Conservation (phyloP, 495 filamentous ascomycete species). For the Sphaerosporella brunnea region DNA sequence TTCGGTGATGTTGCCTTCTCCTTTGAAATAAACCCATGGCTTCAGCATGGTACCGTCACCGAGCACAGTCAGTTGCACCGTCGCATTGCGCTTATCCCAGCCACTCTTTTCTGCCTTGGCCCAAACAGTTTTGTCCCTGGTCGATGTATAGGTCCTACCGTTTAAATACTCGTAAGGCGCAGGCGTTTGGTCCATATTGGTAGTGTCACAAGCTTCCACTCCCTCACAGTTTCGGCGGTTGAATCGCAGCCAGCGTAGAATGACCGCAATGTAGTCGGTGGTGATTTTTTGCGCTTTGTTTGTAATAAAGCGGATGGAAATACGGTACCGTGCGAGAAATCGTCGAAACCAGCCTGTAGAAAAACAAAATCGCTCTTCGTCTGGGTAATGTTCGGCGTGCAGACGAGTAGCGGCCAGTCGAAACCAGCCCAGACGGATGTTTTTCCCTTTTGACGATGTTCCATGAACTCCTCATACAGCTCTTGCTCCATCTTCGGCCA, state of each 20-base stretch:
- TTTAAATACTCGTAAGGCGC: conserved; percentile 5
- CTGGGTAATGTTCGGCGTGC: background rate
- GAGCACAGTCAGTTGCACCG: background rate
- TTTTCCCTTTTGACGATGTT: no score
- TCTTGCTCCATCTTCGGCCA: no score
- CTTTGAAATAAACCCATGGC: background rate
- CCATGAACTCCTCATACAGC: no score
- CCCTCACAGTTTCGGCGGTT: background rate
- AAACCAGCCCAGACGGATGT: background rate
- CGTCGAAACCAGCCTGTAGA: no score
- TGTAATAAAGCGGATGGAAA: background rate
- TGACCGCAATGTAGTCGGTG: background rate
- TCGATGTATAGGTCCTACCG: background rate
- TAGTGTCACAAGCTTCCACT: conserved; percentile 5
- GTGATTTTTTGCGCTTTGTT: background rate
- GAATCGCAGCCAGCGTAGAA: background rate
- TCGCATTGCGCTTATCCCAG: conserved; percentile 6
- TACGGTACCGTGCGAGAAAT: background rate
- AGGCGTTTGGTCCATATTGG: no score
- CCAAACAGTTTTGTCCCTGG: background rate
- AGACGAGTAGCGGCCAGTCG: background rate
- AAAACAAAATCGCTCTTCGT: background rate
- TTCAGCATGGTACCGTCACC: background rate
- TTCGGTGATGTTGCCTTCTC: background rate
- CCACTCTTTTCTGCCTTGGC: background rate